Conservation (phyloP, 2,329 filamentous ascomycete genomes). For the Zymoseptoria ardabiliae region DNA sequence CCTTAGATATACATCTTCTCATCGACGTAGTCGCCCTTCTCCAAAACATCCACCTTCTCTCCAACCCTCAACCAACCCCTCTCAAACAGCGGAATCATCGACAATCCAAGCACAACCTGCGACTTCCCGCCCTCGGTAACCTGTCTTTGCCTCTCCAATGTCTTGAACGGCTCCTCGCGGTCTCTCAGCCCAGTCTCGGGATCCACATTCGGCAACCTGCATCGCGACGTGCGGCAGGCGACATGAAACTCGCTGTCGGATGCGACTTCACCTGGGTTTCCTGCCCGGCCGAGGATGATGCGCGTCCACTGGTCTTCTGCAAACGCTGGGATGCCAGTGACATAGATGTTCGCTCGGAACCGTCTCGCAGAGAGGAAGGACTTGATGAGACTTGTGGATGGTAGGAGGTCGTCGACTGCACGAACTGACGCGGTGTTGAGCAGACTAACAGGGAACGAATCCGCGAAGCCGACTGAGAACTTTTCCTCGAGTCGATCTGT, state of each 20-base stretch:
- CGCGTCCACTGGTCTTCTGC: conserved; percentile 64
- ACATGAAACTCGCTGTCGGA: conserved; percentile 37
- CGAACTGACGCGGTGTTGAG: conserved; percentile 58
- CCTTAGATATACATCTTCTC: conserved; percentile 24
- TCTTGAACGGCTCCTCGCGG: conserved; percentile 26
- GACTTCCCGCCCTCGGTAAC: conserved; percentile 27
- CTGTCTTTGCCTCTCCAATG: conserved; percentile 23
- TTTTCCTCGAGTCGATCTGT: conserved; percentile 52
- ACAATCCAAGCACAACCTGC: conserved; percentile 28
- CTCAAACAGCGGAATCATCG: conserved; percentile 27
- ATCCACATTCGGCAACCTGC: conserved; percentile 65
- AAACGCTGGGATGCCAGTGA: conserved; percentile 57
- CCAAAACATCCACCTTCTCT: conserved; percentile 26
- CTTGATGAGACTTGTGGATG: conserved; percentile 40
- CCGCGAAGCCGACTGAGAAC: conserved; percentile 60
- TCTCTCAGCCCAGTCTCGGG: conserved; percentile 47
- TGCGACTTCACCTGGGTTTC: background rate
- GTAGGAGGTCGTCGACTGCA: conserved; percentile 51
- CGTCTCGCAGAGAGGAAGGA: conserved; percentile 53
- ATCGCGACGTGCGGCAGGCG: conserved; percentile 60
- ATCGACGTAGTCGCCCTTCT: conserved; percentile 25
- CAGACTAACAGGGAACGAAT: conserved; percentile 64
- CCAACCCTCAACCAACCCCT: conserved; percentile 24
- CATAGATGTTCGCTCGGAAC: conserved; percentile 66
- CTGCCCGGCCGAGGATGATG: conserved; percentile 44